Percentiles rank a stretch among this genome's conserved stretches.
phyloP scores from a whole-genome alignment of 371 early-diverging fungal genomes.

The Conidiobolus incongruus region DNA sequence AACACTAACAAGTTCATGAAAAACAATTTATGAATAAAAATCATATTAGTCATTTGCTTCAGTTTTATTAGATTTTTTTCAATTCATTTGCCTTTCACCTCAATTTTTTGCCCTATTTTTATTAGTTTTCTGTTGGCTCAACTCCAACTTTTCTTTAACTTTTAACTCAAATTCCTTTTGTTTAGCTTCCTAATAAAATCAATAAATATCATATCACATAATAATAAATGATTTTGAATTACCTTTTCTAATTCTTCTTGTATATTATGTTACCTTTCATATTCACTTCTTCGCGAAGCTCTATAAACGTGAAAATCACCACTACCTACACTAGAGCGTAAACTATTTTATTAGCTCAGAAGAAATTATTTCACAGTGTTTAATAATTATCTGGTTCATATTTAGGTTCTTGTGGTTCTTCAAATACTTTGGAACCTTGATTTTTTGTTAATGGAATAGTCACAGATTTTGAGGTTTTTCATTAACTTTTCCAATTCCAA shows the following conservation, averaged over 20 bases:
- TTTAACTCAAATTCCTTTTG: neutral
- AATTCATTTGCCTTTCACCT: neutral
- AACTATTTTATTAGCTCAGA: constrained; percentile 19
- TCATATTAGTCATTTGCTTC: no score
- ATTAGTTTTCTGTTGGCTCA: neutral
- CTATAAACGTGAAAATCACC: constrained; percentile 92
- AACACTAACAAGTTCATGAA: no score
- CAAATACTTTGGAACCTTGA: constrained; percentile 9
- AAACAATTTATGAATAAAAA: no score
- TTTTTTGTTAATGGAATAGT: constrained; percentile 27
- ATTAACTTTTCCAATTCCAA: constrained; percentile 47
- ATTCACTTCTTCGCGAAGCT: constrained; percentile 69
- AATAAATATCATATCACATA: neutral
- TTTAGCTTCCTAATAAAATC: neutral
- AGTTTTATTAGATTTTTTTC: no score
- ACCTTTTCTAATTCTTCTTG: constrained; percentile 56
- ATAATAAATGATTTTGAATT: constrained; percentile 1
- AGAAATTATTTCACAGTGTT: neutral
- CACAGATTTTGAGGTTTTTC: constrained; percentile 53
- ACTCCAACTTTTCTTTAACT: neutral
- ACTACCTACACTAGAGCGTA: constrained; percentile 89
- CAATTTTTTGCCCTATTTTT: constrained; percentile 2
- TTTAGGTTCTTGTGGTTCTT: constrained; percentile 50
- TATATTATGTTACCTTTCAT: constrained; percentile 50
- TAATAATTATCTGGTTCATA: constrained; percentile 40